Percentiles rank a stretch among this genome's conserved stretches.
phyloP scores from a whole-genome alignment of 805 yeast genomes.

The Cyberlindnera maclurae region DNA sequence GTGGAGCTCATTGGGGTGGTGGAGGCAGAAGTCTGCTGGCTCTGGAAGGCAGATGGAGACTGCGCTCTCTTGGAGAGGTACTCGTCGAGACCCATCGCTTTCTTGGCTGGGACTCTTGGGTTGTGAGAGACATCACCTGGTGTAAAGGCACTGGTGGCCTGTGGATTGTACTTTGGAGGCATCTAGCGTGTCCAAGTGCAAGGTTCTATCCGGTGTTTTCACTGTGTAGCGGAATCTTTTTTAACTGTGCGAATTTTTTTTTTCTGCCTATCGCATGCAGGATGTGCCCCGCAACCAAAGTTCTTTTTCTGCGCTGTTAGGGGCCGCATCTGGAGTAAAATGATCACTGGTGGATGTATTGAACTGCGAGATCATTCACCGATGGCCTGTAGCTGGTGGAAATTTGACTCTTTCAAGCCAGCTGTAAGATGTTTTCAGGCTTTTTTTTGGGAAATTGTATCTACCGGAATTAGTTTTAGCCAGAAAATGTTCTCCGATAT shows the following conservation, averaged over 20 bases:
- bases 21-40: slow-evolving; percentile 14
- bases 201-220: not conserved
- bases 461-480: too few species aligned
- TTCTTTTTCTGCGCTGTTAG: not conserved
- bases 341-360: too few species aligned
- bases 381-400: too few species aligned
- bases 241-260: slow-evolving; percentile 3
- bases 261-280: not conserved
- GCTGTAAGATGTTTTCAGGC: too few species aligned
- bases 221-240: slow-evolving; percentile 1
- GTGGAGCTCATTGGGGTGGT: slow-evolving; percentile 21
- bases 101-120: slow-evolving; percentile 10
- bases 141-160: slow-evolving; percentile 25
- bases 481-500: too few species aligned
- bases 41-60: slow-evolving; percentile 4
- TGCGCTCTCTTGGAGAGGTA: slow-evolving; percentile 11
- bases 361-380: too few species aligned
- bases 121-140: slow-evolving; percentile 22
- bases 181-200: slow-evolving; percentile 7
- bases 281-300: not conserved
- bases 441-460: too few species aligned
- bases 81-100: slow-evolving; percentile 22
- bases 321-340: too few species aligned
- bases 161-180: slow-evolving; percentile 37
- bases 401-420: too few species aligned